Conservation (phyloP, 31 red algal genomes). For the Asparagopsis taxiformis region DNA sequence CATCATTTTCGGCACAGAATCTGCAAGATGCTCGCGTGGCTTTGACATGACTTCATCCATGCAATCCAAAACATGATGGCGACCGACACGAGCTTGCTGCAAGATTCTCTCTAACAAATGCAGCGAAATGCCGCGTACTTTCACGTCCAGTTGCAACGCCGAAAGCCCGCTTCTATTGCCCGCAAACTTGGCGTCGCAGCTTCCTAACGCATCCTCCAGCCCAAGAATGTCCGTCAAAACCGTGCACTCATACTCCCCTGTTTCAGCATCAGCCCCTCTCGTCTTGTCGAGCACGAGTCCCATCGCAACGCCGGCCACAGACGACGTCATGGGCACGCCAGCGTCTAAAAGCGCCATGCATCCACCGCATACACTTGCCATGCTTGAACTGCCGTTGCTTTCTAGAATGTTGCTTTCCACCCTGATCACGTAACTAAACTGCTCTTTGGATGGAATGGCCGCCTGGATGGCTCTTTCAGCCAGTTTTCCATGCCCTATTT, state of each 20-base stretch:
- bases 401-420: conserved; percentile 76
- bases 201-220: conserved; percentile 86
- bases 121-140: conserved; percentile 66
- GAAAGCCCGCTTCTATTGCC: conserved; percentile 75
- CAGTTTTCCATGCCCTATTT: conserved; percentile 91
- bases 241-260: conserved; percentile 14
- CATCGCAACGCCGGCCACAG: conserved; percentile 92
- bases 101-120: conserved; percentile 60
- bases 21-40: conserved; percentile 30
- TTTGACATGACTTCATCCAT: conserved; percentile 54
- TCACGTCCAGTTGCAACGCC: conserved; percentile 93
- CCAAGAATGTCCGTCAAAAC: conserved; percentile 92
- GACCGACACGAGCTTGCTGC: conserved; percentile 60
- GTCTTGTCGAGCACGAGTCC: conserved; percentile 81
- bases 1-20: conserved; percentile 68
- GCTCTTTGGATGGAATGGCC: conserved; percentile 43
- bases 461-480: conserved; percentile 75
- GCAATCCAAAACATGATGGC: conserved; percentile 63
- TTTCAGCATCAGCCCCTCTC: background rate
- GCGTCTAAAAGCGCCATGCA: conserved; percentile 93
- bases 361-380: conserved; percentile 95
- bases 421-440: conserved; percentile 85
- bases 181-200: conserved; percentile 88
- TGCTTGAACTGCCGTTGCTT: conserved; percentile 82
- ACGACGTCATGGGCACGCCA: conserved; percentile 74